Evolutionary conservation across 371 early-diverging fungal genomes (phyloP), one percentile per base, ranked within the genome.

Genomic region (Coemansia sp.): DNA sequence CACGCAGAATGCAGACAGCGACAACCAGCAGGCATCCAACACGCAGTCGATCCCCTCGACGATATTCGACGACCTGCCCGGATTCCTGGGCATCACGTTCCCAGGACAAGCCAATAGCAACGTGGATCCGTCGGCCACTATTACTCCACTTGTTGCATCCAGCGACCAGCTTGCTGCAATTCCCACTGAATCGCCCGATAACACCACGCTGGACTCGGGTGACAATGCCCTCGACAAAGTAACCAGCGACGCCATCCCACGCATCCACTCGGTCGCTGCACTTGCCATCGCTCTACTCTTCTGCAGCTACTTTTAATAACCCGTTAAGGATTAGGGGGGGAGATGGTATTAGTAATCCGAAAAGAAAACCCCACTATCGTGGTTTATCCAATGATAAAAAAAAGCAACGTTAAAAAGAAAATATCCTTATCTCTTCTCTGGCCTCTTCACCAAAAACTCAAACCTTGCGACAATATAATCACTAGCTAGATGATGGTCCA

Each of bases 31-130:
- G 32, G 4, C 30, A 30, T 16, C 38, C 30, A 53, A 57, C n/a
- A 49, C 59, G 5, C 63, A 67, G 54, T 56, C 72, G 2, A 45
- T 67, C 11, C 72, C 72, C 0, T 52, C 72, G 14, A 54, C 71
- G 0, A 30, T 70, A 2, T 70, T 70, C 26, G 55, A 66, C 48
- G 40, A 70, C 8, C 59, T 70, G 43, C 71, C 67, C 2, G 36
- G 63, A 2, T 66, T 70, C 43, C 59, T 70, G 2, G 71, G 71
- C 11, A 42, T 70, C 31, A 34, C 59, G 20, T 57, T 69, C 40
- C 60, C 69, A 1, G 56, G 60, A 35, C 68, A 63, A 31, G 10
- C 20, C 20, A 20, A 20, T 20, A 20, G 20, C 20, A 20, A 20
- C 20, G 20, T 35, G 10, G 45, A 34, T 4, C 55, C 52, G 1